Percentiles rank a stretch among this genome's conserved stretches.
Conservation (phyloP, 257 asterid genomes). For the Apocynum venetum region DNA sequence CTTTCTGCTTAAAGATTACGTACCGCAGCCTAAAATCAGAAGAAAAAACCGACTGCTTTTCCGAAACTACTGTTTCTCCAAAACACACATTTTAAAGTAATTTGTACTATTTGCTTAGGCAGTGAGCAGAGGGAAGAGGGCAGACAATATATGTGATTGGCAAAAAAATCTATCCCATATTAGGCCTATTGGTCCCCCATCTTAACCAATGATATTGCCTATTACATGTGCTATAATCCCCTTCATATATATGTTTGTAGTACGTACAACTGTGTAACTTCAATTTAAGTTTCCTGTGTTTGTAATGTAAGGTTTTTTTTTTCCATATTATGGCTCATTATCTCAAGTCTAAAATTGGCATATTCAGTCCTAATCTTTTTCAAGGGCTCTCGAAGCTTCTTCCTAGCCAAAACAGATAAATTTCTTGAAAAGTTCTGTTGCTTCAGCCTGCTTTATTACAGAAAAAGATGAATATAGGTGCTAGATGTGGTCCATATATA, state of each 20-base stretch:
- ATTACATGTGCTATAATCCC: background rate
- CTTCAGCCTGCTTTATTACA: slow-evolving; percentile 11
- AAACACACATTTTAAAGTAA: background rate
- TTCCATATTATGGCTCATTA: too few relatives aligned
- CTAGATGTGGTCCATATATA: slow-evolving; percentile 13
- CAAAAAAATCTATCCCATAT: too few relatives aligned
- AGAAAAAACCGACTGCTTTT: background rate
- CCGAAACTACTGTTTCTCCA: background rate
- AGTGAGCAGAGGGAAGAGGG: too few relatives aligned
- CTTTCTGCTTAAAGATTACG: background rate
- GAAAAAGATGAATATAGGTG: slow-evolving; percentile 22
- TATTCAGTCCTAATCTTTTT: background rate
- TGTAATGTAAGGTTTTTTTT: background rate
- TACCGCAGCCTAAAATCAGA: background rate
- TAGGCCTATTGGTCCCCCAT: slow-evolving; percentile 3
- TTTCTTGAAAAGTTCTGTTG: background rate
- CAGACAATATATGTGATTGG: too few relatives aligned
- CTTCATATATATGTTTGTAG: background rate
- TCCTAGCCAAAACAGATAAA: background rate
- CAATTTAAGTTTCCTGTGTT: too few relatives aligned
- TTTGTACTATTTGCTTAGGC: background rate
- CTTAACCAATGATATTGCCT: background rate
- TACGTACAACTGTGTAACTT: background rate
- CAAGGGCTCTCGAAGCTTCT: background rate
- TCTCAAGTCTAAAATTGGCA: background rate